Percentiles rank a stretch among this genome's conserved stretches.
These are phyloP conservation scores for Amaranthus palmeri DNA, from an alignment of 148 eudicot genomes.

Conservation along the genomic window DNA sequence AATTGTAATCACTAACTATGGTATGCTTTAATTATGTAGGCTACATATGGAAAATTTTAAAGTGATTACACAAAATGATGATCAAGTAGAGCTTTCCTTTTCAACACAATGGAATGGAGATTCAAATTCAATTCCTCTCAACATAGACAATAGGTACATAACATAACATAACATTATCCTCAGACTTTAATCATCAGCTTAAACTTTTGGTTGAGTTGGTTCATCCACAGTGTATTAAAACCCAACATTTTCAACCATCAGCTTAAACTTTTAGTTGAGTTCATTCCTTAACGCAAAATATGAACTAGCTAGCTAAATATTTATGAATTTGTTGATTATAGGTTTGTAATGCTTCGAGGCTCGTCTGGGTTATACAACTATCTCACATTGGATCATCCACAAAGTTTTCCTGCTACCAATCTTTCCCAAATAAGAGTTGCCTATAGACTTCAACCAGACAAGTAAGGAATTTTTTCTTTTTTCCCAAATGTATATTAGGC, in stretches of 20 bases:
- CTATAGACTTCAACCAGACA: constrained; percentile 13
- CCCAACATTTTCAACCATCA: not conserved
- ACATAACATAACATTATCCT: not conserved
- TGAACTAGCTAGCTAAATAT: no score
- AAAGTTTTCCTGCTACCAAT: constrained; percentile 16
- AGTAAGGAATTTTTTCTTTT: not conserved
- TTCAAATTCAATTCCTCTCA: constrained; percentile 12
- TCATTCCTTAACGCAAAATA: no score
- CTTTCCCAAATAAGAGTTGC: constrained; percentile 25
- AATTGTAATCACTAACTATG: no score
- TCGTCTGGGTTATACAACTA: constrained; percentile 24
- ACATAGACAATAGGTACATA: constrained; percentile 18
- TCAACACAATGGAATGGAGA: constrained; percentile 15
- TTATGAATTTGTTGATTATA: constrained; percentile 11
- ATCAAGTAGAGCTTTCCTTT: constrained; percentile 29
- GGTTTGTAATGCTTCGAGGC: constrained; percentile 30
- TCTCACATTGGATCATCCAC: constrained; percentile 18
- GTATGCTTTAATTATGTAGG: constrained; percentile 17
- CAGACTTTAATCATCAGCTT: not conserved
- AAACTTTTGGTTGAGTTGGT: not conserved
- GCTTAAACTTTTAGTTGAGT: not conserved
- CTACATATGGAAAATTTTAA: constrained; percentile 20
- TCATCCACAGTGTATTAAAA: not conserved
- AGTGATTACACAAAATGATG: constrained; percentile 21
- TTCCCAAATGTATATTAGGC: no score